Base-by-base conservation (phyloP, 2,329 filamentous ascomycete species). In the Rhytidhysteron rufulum region DNA sequence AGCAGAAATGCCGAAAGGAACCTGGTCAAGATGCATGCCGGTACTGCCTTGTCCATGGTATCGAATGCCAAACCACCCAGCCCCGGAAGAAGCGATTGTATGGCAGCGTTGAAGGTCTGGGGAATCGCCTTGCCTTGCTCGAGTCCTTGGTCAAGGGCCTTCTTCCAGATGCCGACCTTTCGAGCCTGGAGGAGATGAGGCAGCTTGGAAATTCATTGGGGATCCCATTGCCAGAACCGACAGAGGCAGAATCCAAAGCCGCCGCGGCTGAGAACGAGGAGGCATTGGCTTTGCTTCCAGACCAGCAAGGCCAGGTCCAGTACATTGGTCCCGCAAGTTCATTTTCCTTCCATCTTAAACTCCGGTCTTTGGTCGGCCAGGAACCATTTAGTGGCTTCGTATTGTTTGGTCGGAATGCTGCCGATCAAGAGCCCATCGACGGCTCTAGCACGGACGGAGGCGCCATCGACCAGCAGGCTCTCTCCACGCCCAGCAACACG, bases 61-160 rank as follows among this genome's bases (percentile, higher is more conserved):
- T 70, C 49, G 57, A 62, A 39, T 72, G 69, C 51, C 56, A 61
- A 31, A 70, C 66, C 15, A 72, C 69, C 13, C 62, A 71, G 50
- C 65, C 65, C 31, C 68, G 68, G 45, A 71, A 71, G 55, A 68
- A 69, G 56, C 59, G 68, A 9, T 60, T 70, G 21, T 70, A 67
- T 37, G 66, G 64, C 38, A 69, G 65, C 42, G 63, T 68, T 30
- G 68, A 72, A 47, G 64, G 64, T 13, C 48, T 70, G 34, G 64
- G 65, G 17, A 61, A 60, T 41, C 62, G 68, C 1, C 53, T 71
- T 37, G 58, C 61, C 5, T 54, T 71, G 36, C 60, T 72, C 8
- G 69, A 72, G 48, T 62, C 67, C 31, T 59, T 71, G 25, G 68
- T 72, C 33, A 68, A 69, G 46, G 67, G 68, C 3, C 53, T 72